Evolutionary conservation across 73 alveolate genomes (phyloP), one percentile per base, ranked within the genome.

Genomic region (Paramecium bursaria): DNA sequence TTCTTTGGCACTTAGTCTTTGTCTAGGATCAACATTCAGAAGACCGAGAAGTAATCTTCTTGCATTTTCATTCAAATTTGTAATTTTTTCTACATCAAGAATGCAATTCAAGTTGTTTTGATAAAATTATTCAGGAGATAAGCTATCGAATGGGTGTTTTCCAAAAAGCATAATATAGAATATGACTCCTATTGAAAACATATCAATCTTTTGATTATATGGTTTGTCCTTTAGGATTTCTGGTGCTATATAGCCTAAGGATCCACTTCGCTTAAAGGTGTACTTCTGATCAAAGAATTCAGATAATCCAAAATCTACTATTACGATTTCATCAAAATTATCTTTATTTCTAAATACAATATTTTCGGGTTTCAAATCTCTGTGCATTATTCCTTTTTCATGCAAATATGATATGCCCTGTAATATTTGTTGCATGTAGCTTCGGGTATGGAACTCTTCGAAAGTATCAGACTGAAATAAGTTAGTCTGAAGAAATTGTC

Each of bases 161-260:
- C 87, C 33, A 50, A 73, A 50, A 6, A 77, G 86, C 26, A 77
- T 3, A 9, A 27, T 29, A 39, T 77, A 77, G 1, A 77, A 17
- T 11, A 77, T 57, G 22, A 77, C 82, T 5, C 88, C 88, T 19
- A 77, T 77, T 0, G 82, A 50, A 19, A 77, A 92, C 74, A 90
- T 55, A 76, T 92, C 97, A 5, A 86, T 85, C 0, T 87, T 67
- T 53, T 73, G 74, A 42, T 89, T 91, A 92, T 90, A 92, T 10
- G 95, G 94, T 60, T 90, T 57, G 7, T 92, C 80, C 47, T 76
- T 75, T n/a, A 92, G 42, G 2, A 92, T 86, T 76, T 92, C 97
- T 11, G 97, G 95, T 48, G 97, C 95, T 48, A 85, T 91, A 67
- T 74, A 85, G 10, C 93, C 90, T 14, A 79, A 49, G 6, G 94